These are phyloP conservation scores for Casuarina equisetifolia DNA, from an alignment of 306 rosid species.

Conservation along the genomic window DNA sequence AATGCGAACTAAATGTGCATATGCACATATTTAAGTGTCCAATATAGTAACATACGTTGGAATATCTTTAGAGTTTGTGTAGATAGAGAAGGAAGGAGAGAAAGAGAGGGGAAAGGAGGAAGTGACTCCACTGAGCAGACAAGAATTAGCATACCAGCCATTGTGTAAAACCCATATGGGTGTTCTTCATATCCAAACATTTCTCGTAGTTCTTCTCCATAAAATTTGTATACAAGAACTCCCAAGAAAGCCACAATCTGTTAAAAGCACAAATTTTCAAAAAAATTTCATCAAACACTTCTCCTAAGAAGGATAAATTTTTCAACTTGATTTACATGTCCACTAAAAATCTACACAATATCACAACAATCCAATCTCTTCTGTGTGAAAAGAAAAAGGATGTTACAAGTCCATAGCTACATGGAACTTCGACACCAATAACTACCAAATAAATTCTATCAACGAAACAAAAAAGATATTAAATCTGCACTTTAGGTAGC, in stretches of 20 bases:
- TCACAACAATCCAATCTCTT: conserved; percentile 28
- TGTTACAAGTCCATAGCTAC: neutral
- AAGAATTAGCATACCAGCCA: conserved; percentile 72
- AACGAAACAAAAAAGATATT: conserved; percentile 1
- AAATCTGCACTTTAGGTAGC: neutral
- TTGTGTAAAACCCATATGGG: conserved; percentile 91
- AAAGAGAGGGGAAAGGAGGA: neutral
- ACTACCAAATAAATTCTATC: conserved; percentile 8
- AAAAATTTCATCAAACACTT: conserved; percentile 27
- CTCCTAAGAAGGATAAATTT: conserved; percentile 19
- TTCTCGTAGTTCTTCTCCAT: conserved; percentile 93
- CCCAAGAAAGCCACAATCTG: conserved; percentile 98
- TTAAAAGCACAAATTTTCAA: conserved; percentile 25
- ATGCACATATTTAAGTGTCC: neutral
- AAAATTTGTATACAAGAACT: conserved; percentile 88
- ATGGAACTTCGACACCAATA: conserved; percentile 16
- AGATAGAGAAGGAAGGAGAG: conserved; percentile 3
- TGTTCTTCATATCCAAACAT: conserved; percentile 99
- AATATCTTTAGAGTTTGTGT: neutral
- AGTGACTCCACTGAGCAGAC: neutral
- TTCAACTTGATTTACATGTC: neutral
- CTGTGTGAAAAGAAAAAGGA: conserved; percentile 1
- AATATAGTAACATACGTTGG: neutral
- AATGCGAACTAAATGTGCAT: too few relatives aligned
- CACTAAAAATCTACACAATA: neutral